These are phyloP conservation scores for Mycena olivaceomarginata DNA, from an alignment of 768 basidiomycete genomes.

Conservation along the genomic window DNA sequence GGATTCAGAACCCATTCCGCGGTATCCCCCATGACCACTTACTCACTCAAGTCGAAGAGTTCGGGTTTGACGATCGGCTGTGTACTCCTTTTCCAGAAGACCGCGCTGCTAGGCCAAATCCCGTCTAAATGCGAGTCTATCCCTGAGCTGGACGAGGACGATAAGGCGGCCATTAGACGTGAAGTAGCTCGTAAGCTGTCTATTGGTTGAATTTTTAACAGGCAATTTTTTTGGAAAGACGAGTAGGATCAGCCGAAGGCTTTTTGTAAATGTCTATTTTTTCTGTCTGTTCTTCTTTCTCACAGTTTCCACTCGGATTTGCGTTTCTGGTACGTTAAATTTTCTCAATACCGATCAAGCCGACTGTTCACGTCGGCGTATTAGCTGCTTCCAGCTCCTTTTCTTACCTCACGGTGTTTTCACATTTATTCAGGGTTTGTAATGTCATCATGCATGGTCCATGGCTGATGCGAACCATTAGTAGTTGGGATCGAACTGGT, in stretches of 20 bases:
- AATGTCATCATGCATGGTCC: conserved; percentile 33
- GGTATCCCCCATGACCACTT: conserved; percentile 78
- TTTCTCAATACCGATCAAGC: too few relatives aligned
- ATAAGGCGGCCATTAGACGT: conserved; percentile 63
- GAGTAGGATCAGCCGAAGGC: conserved; percentile 64
- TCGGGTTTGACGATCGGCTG: conserved; percentile 69
- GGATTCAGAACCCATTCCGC: conserved; percentile 19
- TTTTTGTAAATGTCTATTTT: conserved; percentile 67
- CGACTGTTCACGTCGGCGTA: too few relatives aligned
- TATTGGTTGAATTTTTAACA: too few relatives aligned
- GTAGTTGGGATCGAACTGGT: conserved; percentile 72
- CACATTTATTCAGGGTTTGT: conserved; percentile 12
- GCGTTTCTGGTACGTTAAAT: background rate
- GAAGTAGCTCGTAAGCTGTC: conserved; percentile 48
- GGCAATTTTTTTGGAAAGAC: too few relatives aligned
- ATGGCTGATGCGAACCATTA: background rate
- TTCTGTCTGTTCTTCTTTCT: conserved; percentile 47
- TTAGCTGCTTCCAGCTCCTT: too few relatives aligned
- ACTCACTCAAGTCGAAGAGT: conserved; percentile 77
- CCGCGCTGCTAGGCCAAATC: conserved; percentile 84
- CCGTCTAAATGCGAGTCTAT: conserved; percentile 70
- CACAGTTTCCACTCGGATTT: conserved; percentile 23
- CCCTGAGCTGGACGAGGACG: conserved; percentile 59
- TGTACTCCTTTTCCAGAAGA: conserved; percentile 72
- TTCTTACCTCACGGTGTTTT: too few relatives aligned